Evolutionary conservation across 495 filamentous ascomycete genomes (phyloP), one percentile per base, ranked within the genome.

Genomic region (Massariosphaeria phaeospora): DNA sequence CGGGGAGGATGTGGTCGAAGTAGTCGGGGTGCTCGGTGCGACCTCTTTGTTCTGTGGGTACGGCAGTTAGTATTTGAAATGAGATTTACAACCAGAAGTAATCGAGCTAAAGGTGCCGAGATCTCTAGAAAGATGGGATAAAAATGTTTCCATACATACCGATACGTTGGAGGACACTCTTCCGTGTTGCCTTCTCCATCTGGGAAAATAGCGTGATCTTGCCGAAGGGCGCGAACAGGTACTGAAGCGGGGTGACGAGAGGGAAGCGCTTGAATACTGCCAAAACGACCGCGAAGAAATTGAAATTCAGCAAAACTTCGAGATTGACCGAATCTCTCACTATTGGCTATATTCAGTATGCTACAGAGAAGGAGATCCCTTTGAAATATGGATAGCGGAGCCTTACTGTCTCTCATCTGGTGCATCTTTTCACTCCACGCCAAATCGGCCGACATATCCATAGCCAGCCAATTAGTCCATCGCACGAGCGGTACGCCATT

Each of bases 341-440:
- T 46, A 2, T 23, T 46, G 27, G n/a, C n/a, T n/a, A n/a, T n/a
- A n/a, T n/a, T n/a, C n/a, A n/a, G n/a, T n/a, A n/a, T n/a, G n/a
- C n/a, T n/a, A n/a, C n/a, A n/a, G n/a, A n/a, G n/a, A n/a, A n/a
- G n/a, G n/a, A n/a, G n/a, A n/a, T n/a, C n/a, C n/a, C n/a, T n/a
- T n/a, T n/a, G n/a, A n/a, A n/a, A n/a, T n/a, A n/a, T n/a, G n/a
- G n/a, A n/a, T n/a, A n/a, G n/a, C n/a, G n/a, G n/a, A n/a, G n/a
- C 27, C 42, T 46, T 30, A 46, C 42, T 46, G 24, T 46, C 42
- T 46, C 42, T 21, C 42, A 46, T 46, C 42, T 46, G 42, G 30
- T 26, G 23, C 42, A 46, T 31, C 4, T 46, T 26, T 8, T 26
- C 23, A 17, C 42, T n/a, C 8, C 17, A 46, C 30, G 42, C 30